A percentile compares a stretch with the other conserved stretches of the same genome.
Evolutionary conservation across 441 rosid species (phyloP).

Genomic region (Sinapis alba): DNA sequence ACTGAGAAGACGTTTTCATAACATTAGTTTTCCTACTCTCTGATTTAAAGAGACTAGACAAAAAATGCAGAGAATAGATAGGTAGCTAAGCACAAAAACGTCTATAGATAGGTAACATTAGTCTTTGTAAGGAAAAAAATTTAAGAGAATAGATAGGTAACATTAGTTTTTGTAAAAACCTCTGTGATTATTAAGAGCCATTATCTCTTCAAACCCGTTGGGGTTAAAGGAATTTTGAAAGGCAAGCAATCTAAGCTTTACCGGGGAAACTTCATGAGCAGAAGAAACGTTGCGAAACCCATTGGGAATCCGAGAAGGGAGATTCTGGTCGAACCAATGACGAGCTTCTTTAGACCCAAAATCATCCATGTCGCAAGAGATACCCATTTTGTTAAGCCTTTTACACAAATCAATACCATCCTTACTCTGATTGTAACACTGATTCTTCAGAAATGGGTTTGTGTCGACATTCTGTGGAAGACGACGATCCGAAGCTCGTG

Average conservation of each 20-base stretch:
- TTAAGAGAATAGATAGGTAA: no score
- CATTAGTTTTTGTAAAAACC: no score
- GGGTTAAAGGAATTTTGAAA: constrained; percentile 39
- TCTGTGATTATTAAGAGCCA: constrained; percentile 32
- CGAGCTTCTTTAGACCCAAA: constrained; percentile 31
- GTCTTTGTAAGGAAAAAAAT: no score
- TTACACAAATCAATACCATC: constrained; percentile 42
- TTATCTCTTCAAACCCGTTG: constrained; percentile 29
- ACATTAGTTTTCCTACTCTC: no score
- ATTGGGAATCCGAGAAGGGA: constrained; percentile 9
- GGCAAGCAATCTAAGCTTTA: constrained; percentile 38
- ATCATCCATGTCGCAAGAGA: constrained; percentile 44
- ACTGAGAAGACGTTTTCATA: constrained; percentile 46
- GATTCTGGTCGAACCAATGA: neutral
- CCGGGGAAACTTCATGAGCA: constrained; percentile 34
- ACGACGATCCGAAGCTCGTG: constrained; percentile 32
- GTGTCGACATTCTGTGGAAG: constrained; percentile 29
- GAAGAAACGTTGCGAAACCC: constrained; percentile 27
- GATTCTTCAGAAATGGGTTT: constrained; percentile 38
- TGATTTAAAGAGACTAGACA: no score
- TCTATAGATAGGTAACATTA: no score
- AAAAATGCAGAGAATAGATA: no score
- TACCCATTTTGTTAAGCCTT: constrained; percentile 47
- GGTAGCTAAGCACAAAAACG: no score
- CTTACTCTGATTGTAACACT: constrained; percentile 15